Conservation (phyloP, 768 basidiomycete species). For the Tulasnella sp. region DNA sequence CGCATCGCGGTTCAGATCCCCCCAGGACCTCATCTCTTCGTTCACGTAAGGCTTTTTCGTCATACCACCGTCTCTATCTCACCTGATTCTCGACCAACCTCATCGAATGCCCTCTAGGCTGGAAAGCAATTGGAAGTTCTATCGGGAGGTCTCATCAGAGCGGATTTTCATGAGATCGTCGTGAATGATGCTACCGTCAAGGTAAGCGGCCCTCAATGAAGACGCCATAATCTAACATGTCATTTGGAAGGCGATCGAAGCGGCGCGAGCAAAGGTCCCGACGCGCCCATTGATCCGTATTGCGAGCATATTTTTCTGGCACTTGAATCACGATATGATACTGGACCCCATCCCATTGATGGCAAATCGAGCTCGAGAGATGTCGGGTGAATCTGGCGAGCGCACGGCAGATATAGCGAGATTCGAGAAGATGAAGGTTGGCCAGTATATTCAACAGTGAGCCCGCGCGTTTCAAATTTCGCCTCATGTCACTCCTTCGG, state of each 20-base stretch:
- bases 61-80: too few relatives aligned
- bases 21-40: slow-evolving; percentile 63
- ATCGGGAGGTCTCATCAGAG: slow-evolving; percentile 62
- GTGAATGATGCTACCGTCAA: slow-evolving; percentile 72
- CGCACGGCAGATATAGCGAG: slow-evolving; percentile 26
- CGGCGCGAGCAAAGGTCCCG: slow-evolving; percentile 45
- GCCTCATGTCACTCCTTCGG: too few relatives aligned
- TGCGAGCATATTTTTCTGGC: slow-evolving; percentile 95
- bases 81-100: too few relatives aligned
- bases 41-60: slow-evolving; percentile 37
- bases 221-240: too few relatives aligned
- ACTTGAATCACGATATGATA: slow-evolving; percentile 74
- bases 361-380: slow-evolving; percentile 34
- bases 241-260: slow-evolving; percentile 44
- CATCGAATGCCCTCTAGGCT: too few relatives aligned
- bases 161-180: slow-evolving; percentile 91
- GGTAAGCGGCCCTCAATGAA: slow-evolving; percentile 37
- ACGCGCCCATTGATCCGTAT: slow-evolving; percentile 86
- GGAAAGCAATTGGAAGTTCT: slow-evolving; percentile 92
- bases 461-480: slow-evolving; percentile 22
- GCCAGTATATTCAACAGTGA: slow-evolving; percentile 76
- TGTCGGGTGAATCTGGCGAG: slow-evolving; percentile 33
- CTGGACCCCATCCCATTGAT: slow-evolving; percentile 54
- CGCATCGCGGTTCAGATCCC: slow-evolving; percentile 83
- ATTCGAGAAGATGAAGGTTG: slow-evolving; percentile 75